Base-by-base conservation (phyloP, 305 asterid genomes). In the Fraxinus paxiana region DNA sequence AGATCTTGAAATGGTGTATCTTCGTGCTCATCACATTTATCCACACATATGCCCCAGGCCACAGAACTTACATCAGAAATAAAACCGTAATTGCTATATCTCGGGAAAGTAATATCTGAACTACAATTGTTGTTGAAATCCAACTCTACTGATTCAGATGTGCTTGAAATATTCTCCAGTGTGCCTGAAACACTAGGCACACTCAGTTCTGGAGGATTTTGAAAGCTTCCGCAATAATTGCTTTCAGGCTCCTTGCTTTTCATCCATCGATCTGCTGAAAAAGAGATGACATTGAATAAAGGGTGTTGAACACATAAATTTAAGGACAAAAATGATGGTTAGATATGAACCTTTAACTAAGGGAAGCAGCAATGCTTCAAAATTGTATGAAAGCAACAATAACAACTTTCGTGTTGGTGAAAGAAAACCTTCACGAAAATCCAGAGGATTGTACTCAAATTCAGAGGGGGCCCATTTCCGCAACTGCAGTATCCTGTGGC, bases 1-100 rank as follows among this genome's bases (percentile, higher is more conserved):
- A 94, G 85, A 85, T 94, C 98, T 67, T 79, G 88, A 79, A 87
- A 90, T 78, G 91, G 82, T 73, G 86, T 77, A 56, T 86, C 93
- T 79, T 90, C 93, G 54, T 82, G 88, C 88, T 87, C 91, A 84
- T 87, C 90, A 86, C 83, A 85, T 56, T 81, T 37, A 79, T 87
- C 91, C 77, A 85, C 92, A 84, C 91, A 90, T 79, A 84, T 86
- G 75, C 97, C 96, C 99, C 99, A 96, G 79, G 97, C 94, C 82
- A 92, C 87, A 54, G 97, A 92, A 81, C 90, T 86, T 77, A 96
- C 93, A 86, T 86, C 97, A 30, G 87, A 90, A 83, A 96, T 85
- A 86, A 85, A 91, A 72, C 89, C 87, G 80, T 54, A 82, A 76
- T 78, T 86, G 82, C 82, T 75, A 72, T 88, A 84, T 79, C 82